These are phyloP conservation scores for Conringia planisiliqua DNA, from an alignment of 345 rosid species.

Conservation along the genomic window DNA sequence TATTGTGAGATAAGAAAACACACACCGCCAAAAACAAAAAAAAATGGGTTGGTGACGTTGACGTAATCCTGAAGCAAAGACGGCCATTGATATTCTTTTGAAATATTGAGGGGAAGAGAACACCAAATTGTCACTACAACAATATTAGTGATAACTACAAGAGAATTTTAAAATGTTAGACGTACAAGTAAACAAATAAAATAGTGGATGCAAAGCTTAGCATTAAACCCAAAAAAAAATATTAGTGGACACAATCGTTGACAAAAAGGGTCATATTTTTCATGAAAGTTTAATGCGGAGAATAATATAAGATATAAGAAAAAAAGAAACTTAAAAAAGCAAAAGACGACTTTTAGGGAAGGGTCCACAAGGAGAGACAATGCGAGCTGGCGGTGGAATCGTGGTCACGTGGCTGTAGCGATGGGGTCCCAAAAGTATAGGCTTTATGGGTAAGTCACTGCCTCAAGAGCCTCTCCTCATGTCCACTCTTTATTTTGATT, in stretches of 20 bases:
- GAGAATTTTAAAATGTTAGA: not conserved
- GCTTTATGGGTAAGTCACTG: slow-evolving; percentile 10
- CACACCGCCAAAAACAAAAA: slow-evolving; percentile 12
- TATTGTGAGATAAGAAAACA: slow-evolving; percentile 8
- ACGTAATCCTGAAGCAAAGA: slow-evolving; percentile 6
- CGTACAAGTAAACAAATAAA: not conserved
- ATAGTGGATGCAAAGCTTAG: not conserved
- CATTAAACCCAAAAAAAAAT: not conserved
- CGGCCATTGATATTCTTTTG: not conserved
- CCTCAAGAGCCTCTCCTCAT: not conserved
- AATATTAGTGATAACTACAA: not conserved
- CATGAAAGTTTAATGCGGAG: not conserved
- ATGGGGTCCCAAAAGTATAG: slow-evolving; percentile 8
- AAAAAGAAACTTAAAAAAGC: not conserved
- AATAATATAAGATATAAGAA: not conserved
- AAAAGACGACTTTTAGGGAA: slow-evolving; percentile 15
- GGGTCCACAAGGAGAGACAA: slow-evolving; percentile 29
- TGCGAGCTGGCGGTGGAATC: slow-evolving; percentile 30
- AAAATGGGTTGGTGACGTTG: slow-evolving; percentile 12
- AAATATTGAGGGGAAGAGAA: not conserved
- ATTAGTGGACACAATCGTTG: not conserved
- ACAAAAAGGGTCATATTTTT: not conserved
- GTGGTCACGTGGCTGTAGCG: slow-evolving; percentile 31
- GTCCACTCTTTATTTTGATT: not conserved
- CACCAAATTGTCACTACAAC: not conserved